These are phyloP conservation scores for Protostelium mycophagum DNA, from an alignment of 78 protist species.

Conservation along the genomic window DNA sequence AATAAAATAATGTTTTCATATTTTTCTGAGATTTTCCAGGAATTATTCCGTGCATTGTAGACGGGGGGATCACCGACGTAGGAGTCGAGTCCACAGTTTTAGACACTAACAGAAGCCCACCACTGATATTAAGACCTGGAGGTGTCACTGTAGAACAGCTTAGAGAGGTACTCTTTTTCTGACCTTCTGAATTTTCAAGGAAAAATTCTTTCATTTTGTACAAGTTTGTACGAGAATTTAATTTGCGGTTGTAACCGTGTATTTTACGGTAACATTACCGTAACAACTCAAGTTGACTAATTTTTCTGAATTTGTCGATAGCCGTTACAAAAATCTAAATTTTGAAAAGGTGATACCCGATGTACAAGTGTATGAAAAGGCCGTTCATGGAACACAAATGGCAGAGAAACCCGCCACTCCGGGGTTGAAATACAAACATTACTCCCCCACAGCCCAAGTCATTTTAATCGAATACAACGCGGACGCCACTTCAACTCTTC, in stretches of 20 bases:
- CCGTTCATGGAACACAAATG: not conserved
- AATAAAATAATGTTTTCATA: too few relatives aligned
- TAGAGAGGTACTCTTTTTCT: not conserved
- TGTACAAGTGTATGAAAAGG: not conserved
- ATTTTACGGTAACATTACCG: not conserved
- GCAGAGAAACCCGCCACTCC: conserved; percentile 24
- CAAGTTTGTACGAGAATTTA: too few relatives aligned
- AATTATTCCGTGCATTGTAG: conserved; percentile 13
- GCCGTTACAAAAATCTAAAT: not conserved
- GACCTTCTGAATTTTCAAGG: not conserved
- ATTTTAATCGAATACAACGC: not conserved
- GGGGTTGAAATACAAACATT: conserved; percentile 31
- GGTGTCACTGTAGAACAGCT: conserved; percentile 33
- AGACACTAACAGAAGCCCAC: conserved; percentile 5
- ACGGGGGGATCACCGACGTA: conserved; percentile 19
- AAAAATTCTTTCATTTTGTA: too few relatives aligned
- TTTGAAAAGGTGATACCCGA: not conserved
- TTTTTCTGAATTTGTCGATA: too few relatives aligned
- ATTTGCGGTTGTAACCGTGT: not conserved
- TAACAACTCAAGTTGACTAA: too few relatives aligned
- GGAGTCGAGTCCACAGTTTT: conserved; percentile 56
- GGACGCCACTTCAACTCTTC: not conserved
- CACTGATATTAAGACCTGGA: conserved; percentile 35
- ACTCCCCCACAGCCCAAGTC: conserved; percentile 13
- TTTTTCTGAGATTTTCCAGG: too few relatives aligned